Conservation (phyloP, 1,284 basidiomycete species). For the Tilletia walkeri region DNA sequence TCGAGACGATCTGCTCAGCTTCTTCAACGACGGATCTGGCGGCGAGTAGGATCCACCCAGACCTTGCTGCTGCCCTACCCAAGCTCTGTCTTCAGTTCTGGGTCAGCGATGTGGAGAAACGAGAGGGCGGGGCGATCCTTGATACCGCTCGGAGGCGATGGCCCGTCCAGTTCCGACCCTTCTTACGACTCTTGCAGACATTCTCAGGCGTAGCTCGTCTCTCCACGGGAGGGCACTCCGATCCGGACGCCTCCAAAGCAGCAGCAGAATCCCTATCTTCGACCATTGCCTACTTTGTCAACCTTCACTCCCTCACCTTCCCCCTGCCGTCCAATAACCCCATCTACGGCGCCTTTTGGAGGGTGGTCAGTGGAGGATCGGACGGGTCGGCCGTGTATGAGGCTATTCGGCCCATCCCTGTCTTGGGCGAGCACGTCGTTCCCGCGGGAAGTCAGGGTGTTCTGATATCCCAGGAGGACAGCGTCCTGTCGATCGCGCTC, state of each 20-base stretch:
- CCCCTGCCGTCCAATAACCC: constrained; percentile 63
- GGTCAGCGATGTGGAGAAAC: constrained; percentile 67
- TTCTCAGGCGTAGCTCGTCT: constrained; percentile 63
- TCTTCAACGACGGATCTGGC: too few species aligned
- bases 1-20: constrained; percentile 73
- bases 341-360: constrained; percentile 64
- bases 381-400: constrained; percentile 65
- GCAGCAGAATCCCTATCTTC: background rate
- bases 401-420: constrained; percentile 67
- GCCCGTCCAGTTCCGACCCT: constrained; percentile 71
- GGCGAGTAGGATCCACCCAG: background rate
- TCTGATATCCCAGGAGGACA: constrained; percentile 67
- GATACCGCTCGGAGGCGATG: constrained; percentile 76
- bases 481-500: constrained; percentile 68
- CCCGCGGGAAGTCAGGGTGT: constrained; percentile 68
- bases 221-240: background rate
- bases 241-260: background rate
- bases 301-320: constrained; percentile 73
- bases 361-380: constrained; percentile 67
- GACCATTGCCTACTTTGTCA: constrained; percentile 62
- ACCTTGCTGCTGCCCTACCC: constrained; percentile 63
- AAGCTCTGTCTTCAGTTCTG: constrained; percentile 75
- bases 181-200: constrained; percentile 71
- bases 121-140: constrained; percentile 65
- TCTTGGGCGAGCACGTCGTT: constrained; percentile 72